A percentile compares a stretch with the other conserved stretches of the same genome.
Conservation (phyloP, 2,329 filamentous ascomycete genomes). For the Trichocomaceae sp. region DNA sequence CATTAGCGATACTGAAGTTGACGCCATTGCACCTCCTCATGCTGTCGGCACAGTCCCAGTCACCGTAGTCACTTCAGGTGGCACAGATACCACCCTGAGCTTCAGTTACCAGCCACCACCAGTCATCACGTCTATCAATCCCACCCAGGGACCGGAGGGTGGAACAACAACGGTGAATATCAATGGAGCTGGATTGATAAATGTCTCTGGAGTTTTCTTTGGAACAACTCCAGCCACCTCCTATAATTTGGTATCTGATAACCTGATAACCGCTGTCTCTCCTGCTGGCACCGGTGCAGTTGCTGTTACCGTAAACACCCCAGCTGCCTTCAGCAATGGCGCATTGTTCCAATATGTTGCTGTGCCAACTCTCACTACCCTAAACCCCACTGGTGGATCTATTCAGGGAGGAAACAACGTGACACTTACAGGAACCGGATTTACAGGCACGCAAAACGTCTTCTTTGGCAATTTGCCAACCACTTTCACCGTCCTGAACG, state of each 20-base stretch:
- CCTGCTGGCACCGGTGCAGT: conserved; percentile 1
- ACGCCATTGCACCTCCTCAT: neutral
- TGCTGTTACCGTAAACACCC: neutral
- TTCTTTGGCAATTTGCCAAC: neutral
- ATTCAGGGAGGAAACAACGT: neutral
- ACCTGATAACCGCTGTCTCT: conserved; percentile 4
- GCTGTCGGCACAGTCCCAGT: conserved; percentile 1
- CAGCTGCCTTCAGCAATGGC: neutral
- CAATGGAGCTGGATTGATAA: neutral
- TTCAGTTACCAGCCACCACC: conserved; percentile 1
- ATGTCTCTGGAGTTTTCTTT: neutral
- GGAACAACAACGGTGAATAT: conserved; percentile 5
- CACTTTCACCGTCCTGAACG: neutral
- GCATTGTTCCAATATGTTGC: neutral
- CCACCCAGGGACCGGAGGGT: neutral
- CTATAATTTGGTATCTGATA: conserved; percentile 1
- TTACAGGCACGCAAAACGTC: neutral
- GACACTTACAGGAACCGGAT: neutral
- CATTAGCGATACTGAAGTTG: neutral
- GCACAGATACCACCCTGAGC: neutral
- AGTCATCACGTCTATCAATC: conserved; percentile 1
- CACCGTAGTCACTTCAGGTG: neutral
- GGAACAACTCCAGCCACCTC: neutral
- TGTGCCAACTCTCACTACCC: neutral
- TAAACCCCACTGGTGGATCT: neutral